A percentile compares a stretch with the other conserved stretches of the same genome.
These are phyloP conservation scores for Corniculantispora saksenae DNA, from an alignment of 2,329 filamentous ascomycete genomes.

Conservation along the genomic window DNA sequence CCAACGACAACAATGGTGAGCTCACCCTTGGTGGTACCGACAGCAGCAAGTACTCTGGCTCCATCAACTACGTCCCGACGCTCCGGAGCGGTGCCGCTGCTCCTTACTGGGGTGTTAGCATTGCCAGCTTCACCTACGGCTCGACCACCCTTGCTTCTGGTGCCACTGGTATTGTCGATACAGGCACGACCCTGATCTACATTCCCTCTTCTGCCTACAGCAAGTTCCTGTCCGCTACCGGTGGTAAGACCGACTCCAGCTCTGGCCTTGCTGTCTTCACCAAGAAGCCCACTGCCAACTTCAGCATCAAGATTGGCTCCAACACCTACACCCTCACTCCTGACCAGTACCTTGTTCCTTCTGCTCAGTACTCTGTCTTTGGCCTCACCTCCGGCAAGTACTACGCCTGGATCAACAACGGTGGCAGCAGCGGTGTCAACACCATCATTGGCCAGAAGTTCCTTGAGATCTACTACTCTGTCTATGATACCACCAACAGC, in stretches of 20 bases:
- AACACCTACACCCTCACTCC: conserved; percentile 32
- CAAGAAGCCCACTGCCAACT: conserved; percentile 31
- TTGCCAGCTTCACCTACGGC: conserved; percentile 28
- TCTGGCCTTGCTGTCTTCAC: conserved; percentile 28
- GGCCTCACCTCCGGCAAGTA: conserved; percentile 29
- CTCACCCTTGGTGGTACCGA: conserved; percentile 28
- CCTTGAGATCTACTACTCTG: conserved; percentile 33
- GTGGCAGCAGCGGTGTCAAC: conserved; percentile 29
- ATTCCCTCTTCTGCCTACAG: conserved; percentile 30
- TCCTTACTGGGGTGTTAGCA: conserved; percentile 28
- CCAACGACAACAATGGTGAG: conserved; percentile 27
- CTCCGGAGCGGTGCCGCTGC: conserved; percentile 21
- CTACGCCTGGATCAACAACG: conserved; percentile 32
- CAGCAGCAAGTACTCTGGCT: conserved; percentile 24
- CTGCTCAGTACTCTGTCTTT: conserved; percentile 28
- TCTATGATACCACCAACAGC: conserved; percentile 28
- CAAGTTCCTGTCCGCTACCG: conserved; percentile 30
- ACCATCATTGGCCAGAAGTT: conserved; percentile 34
- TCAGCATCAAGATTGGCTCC: conserved; percentile 30
- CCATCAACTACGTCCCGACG: conserved; percentile 25
- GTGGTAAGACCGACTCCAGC: conserved; percentile 27
- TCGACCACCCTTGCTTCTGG: conserved; percentile 22
- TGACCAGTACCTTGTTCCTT: conserved; percentile 29
- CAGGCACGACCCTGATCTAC: conserved; percentile 31
- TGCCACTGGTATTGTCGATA: conserved; percentile 29